Evolutionary conservation across 2,329 filamentous ascomycete genomes (phyloP).

Genomic region (Trichoderma sp.): DNA sequence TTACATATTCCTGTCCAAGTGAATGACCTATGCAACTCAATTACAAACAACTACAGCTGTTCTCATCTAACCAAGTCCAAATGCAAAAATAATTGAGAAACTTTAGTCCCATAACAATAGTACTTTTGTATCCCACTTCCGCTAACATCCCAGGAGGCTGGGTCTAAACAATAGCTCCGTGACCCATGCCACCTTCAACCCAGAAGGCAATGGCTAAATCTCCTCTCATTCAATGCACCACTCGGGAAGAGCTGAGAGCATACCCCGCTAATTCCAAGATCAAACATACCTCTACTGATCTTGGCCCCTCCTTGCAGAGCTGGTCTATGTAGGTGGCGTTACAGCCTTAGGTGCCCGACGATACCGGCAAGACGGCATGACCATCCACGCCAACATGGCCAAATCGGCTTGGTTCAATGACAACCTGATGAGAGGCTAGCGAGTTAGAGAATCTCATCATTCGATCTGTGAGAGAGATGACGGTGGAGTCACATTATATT

Average conservation of each 20-base stretch:
- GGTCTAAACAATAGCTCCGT: neutral
- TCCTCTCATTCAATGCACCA: neutral
- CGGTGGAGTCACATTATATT: neutral
- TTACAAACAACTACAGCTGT: neutral
- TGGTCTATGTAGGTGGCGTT: neutral
- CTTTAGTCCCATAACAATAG: neutral
- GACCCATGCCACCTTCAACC: neutral
- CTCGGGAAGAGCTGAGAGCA: neutral
- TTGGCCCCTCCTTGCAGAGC: neutral
- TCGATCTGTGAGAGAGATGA: neutral
- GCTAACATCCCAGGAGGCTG: neutral
- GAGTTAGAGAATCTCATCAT: neutral
- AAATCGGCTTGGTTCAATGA: conserved; percentile 25
- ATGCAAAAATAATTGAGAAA: neutral
- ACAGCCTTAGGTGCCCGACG: neutral
- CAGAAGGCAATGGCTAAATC: neutral
- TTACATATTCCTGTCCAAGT: neutral
- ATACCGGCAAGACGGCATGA: neutral
- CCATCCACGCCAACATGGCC: neutral
- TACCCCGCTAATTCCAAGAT: neutral
- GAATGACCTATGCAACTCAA: neutral
- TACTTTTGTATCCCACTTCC: neutral
- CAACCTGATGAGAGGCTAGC: conserved; percentile 45
- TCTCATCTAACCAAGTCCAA: neutral
- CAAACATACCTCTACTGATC: neutral